Evolutionary conservation across 1,139 yeast genomes (phyloP), one percentile per base, ranked within the genome.

Genomic region (Maudiozyma humilis): DNA sequence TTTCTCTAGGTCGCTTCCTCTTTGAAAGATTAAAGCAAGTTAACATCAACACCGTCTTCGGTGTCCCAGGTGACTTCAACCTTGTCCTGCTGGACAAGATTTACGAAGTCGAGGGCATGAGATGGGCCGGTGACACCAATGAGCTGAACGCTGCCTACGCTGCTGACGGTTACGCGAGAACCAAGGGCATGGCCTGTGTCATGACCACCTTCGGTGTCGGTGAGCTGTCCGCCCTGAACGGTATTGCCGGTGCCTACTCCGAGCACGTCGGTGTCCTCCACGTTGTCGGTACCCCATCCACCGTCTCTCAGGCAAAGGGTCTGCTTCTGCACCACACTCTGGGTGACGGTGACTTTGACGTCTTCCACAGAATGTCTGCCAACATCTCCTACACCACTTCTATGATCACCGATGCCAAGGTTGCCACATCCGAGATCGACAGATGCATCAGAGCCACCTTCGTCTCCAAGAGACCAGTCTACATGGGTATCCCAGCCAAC

Each of bases 111-210:
- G 38, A 35, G 14, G 38, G 38, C 15, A 35, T 35, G 38, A 35
- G 38, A 35, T 35, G 38, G 38, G 38, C 38, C 29, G 38, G 38
- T 35, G 30, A 35, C 25, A 35, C 38, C 17, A 35, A 35, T 17
- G 38, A 35, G 17, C 25, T 35, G 29, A 35, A 35, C 16, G 38
- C 38, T 20, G 38, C 38, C 4, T 35, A 35, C 2, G 38, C 38
- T 20, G 38, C 38, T 17, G 38, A 35, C 15, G 38, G 38, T 35
- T 35, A 35, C 17, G 38, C 38, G 8, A 35, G 38, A 35, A 35
- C 23, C 25, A 35, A 35, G 29, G 38, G 38, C 23, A 35, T 35
- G 27, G 19, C 38, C 16, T 35, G 38, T 20, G 38, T 35, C 15
- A 35, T 35, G 17, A 35, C 38, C 38, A 35, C 38, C 2, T 35